phyloP scores from a whole-genome alignment of 202 grass and related monocot genomes.

The Eragrostis tef region DNA sequence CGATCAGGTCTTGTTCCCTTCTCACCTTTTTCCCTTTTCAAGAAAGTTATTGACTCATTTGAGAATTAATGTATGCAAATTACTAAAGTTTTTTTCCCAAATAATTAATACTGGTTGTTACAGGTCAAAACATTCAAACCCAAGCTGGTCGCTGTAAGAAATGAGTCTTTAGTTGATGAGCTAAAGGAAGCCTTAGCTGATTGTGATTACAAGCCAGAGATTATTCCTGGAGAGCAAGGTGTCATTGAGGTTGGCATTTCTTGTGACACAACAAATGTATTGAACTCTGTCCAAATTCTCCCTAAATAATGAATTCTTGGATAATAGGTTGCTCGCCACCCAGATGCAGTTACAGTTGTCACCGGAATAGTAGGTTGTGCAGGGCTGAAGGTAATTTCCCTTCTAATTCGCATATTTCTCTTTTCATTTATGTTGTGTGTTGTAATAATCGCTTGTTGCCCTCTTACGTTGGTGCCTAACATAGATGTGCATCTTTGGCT shows the following conservation, averaged over 20 bases:
- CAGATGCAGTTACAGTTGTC: conserved; percentile 87
- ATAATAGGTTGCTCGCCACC: conserved; percentile 85
- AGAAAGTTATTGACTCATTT: conserved; percentile 23
- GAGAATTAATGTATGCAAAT: conserved; percentile 30
- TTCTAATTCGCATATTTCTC: conserved; percentile 28
- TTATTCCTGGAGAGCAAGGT: conserved; percentile 97
- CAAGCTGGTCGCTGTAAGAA: conserved; percentile 81
- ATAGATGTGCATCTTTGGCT: conserved; percentile 15
- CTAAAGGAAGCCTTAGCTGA: conserved; percentile 95
- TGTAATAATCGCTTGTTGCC: not conserved
- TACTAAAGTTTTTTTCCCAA: not conserved
- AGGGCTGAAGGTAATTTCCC: conserved; percentile 80
- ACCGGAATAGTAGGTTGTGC: conserved; percentile 98
- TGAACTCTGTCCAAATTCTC: not conserved
- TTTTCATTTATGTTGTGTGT: conserved; percentile 38
- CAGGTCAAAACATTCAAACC: conserved; percentile 95
- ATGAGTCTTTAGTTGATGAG: conserved; percentile 78
- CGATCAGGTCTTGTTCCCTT: conserved; percentile 76
- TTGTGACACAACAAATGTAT: conserved; percentile 11
- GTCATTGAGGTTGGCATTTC: conserved; percentile 73
- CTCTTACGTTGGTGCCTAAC: not conserved
- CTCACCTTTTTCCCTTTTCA: not conserved
- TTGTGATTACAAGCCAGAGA: conserved; percentile 88
- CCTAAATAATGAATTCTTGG: conserved; percentile 24
- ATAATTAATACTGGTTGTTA: not conserved